Evolutionary conservation across 2,329 filamentous ascomycete species (phyloP), one percentile per base, ranked within the genome.

Genomic region (Ilyonectria robusta): DNA sequence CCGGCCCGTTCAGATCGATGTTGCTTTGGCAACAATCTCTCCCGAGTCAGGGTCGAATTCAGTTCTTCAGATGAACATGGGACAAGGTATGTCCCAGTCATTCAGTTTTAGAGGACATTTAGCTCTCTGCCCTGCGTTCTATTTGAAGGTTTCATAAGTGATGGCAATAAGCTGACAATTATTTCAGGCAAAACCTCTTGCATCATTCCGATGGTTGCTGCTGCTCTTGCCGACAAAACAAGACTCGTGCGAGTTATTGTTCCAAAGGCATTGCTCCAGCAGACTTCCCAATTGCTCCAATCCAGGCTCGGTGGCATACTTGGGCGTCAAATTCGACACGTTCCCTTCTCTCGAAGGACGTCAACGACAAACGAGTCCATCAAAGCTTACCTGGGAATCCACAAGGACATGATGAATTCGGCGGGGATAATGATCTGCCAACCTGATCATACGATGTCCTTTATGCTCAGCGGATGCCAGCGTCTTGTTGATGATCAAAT

Each of bases 41-140:
- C 90, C 91, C 0, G 62, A 72, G 0, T 88, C 86, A 0, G 79
- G 80, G 0, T 69, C 78, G 0, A 92, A 91, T 66, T 89, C 89
- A 0, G 88, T 92, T 0, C 70, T 92, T 1, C 90, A 92, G 67
- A 85, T 92, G 78, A 89, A 91, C 67, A 92, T 92, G 90, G 90
- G 90, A 0, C 84, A 90, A 79, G 86, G 86, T 80, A 75, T 74
- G 50, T 0, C 62, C 62, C 8, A 23, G 9, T 46, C 9, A 46
- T 19, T 46, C 13, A 13, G 8, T 8, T 23, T 3, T 11, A 29
- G 23, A 29, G 13, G 6, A 31, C 17, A 21, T 1, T 73, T 84
- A 0, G 79, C 84, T 40, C 33, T 54, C n/a, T n/a, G 1, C n/a
- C 40, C 6, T 8, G 17, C 33, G 8, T 17, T 15, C 15, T 2